Percentiles rank a stretch among this genome's conserved stretches.
These are phyloP conservation scores for Diaporthe sp. DNA, from an alignment of 2,329 filamentous ascomycete species.

Conservation along the genomic window DNA sequence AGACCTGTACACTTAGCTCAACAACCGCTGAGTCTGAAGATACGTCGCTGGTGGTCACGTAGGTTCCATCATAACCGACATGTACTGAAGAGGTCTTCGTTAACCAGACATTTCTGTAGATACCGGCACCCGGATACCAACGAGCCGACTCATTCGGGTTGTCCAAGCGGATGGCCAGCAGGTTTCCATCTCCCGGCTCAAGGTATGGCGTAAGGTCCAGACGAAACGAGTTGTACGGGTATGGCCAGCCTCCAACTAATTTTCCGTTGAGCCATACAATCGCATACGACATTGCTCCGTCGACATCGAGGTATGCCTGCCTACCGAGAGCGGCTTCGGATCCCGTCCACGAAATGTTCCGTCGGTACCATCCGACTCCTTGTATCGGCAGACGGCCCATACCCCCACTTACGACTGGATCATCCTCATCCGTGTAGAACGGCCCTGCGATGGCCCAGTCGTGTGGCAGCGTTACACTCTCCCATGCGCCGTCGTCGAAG, in stretches of 20 bases:
- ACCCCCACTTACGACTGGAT: slow-evolving; percentile 53
- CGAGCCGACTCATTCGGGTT: slow-evolving; percentile 63
- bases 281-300: slow-evolving; percentile 66
- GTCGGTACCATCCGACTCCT: slow-evolving; percentile 69
- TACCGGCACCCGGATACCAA: slow-evolving; percentile 68
- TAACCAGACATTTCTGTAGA: slow-evolving; percentile 70
- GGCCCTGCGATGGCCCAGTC: slow-evolving; percentile 65
- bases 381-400: slow-evolving; percentile 62
- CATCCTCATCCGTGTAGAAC: slow-evolving; percentile 53
- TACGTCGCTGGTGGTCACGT: slow-evolving; percentile 60
- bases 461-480: slow-evolving; percentile 59
- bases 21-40: slow-evolving; percentile 60
- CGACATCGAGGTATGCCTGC: slow-evolving; percentile 61
- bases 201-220: slow-evolving; percentile 63
- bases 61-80: slow-evolving; percentile 65
- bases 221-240: slow-evolving; percentile 65
- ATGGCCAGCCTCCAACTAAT: slow-evolving; percentile 66
- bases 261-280: slow-evolving; percentile 66
- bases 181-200: slow-evolving; percentile 53
- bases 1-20: slow-evolving; percentile 59
- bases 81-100: slow-evolving; percentile 61
- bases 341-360: slow-evolving; percentile 51
- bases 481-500: slow-evolving; percentile 57
- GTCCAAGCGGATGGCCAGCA: slow-evolving; percentile 65
- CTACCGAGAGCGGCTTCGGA: slow-evolving; percentile 52